These are phyloP conservation scores for Malassezia globosa DNA, from an alignment of 1,284 basidiomycete genomes.

Conservation along the genomic window DNA sequence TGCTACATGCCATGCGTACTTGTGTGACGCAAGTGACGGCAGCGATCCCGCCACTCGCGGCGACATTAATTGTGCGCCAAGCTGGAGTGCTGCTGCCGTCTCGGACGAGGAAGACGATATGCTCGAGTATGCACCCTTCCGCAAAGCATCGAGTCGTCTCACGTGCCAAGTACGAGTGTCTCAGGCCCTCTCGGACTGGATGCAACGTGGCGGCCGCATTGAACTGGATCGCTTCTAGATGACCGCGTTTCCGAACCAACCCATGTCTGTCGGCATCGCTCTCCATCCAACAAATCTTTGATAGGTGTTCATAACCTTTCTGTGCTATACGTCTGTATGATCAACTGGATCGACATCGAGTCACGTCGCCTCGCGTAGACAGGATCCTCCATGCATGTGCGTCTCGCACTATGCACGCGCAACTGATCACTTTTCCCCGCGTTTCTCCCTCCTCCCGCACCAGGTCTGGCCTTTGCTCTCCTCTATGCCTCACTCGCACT, in stretches of 20 bases:
- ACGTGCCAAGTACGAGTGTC: constrained; percentile 24
- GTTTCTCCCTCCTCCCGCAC: too few species aligned
- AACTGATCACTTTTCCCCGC: too few species aligned
- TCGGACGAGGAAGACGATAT: constrained; percentile 27
- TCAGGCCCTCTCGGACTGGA: constrained; percentile 18
- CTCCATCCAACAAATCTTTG: too few species aligned
- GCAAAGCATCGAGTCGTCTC: constrained; percentile 16
- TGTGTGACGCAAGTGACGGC: constrained; percentile 21
- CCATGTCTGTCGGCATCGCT: background rate
- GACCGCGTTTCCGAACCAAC: too few species aligned
- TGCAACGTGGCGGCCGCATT: constrained; percentile 17
- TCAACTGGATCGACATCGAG: background rate
- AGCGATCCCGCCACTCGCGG: constrained; percentile 4
- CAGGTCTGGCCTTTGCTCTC: too few species aligned
- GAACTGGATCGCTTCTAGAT: constrained; percentile 20
- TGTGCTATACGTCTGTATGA: background rate
- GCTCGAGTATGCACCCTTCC: constrained; percentile 27
- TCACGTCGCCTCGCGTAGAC: background rate
- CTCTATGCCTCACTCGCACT: too few species aligned
- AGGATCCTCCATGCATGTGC: background rate
- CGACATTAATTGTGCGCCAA: background rate
- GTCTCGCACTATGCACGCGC: too few species aligned
- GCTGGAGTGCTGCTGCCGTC: background rate
- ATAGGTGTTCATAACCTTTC: too few species aligned
- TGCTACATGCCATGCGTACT: constrained; percentile 32